Evolutionary conservation across 1,284 basidiomycete genomes (phyloP).

Genomic region (Ganoderma resinaceum): DNA sequence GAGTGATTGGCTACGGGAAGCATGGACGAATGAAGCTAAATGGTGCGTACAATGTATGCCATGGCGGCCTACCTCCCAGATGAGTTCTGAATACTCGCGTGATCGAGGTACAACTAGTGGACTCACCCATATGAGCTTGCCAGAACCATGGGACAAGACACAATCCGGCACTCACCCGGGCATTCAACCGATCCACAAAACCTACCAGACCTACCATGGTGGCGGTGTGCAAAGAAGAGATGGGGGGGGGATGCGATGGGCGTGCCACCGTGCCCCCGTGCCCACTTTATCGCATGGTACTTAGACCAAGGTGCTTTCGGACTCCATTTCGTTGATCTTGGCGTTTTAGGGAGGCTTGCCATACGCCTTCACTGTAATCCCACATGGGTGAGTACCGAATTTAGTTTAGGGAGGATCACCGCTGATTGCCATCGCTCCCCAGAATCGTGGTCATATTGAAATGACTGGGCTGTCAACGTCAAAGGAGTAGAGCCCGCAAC

Average conservation of each 20-base stretch:
- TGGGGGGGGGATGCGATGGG: conserved; percentile 14
- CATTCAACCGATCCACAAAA: conserved; percentile 39
- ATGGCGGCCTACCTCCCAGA: conserved; percentile 57
- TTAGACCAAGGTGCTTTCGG: too few relatives aligned
- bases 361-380: too few relatives aligned
- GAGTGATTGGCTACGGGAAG: not conserved
- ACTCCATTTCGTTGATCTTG: too few relatives aligned
- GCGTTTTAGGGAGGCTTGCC: too few relatives aligned
- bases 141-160: not conserved
- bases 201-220: conserved; percentile 38
- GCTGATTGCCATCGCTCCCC: too few relatives aligned
- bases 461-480: too few relatives aligned
- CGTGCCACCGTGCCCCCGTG: not conserved
- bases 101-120: not conserved
- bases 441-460: too few relatives aligned
- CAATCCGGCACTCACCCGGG: conserved; percentile 30
- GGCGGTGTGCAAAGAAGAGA: conserved; percentile 21
- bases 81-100: conserved; percentile 9
- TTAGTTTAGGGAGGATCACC: too few relatives aligned
- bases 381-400: too few relatives aligned
- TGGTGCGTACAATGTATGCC: conserved; percentile 68
- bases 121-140: conserved; percentile 59
- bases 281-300: conserved; percentile 11
- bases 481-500: too few relatives aligned
- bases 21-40: not conserved